A percentile compares a stretch with the other conserved stretches of the same genome.
Evolutionary conservation across 2,329 filamentous ascomycete species (phyloP).

Genomic region (Stylonectria norvegica): DNA sequence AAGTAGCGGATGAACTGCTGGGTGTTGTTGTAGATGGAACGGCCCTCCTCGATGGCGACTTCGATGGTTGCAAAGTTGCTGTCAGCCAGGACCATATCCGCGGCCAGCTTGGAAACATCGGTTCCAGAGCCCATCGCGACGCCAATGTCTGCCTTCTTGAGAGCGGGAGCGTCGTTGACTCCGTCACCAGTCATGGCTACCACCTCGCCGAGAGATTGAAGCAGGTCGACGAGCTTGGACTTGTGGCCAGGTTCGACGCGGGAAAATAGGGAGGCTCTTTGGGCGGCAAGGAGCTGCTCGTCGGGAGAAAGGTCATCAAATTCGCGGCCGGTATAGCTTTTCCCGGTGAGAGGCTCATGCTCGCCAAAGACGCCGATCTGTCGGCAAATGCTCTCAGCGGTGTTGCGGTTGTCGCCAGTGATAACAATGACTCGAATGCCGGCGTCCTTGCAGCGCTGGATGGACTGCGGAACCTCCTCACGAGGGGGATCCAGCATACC

Average conservation of each 20-base stretch:
- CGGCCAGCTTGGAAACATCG: constrained; percentile 92
- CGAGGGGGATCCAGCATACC: constrained; percentile 97
- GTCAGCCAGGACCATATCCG: constrained; percentile 97
- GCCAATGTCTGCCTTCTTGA: constrained; percentile 98
- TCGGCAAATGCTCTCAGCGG: constrained; percentile 94
- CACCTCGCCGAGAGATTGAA: constrained; percentile 88
- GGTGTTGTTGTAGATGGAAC: constrained; percentile 99
- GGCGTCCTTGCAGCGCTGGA: constrained; percentile 83
- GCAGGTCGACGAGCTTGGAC: constrained; percentile 93
- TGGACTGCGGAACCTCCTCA: constrained; percentile 82
- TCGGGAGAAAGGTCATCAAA: constrained; percentile 79
- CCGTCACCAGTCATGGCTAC: constrained; percentile 99
- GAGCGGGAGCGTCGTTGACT: constrained; percentile 93
- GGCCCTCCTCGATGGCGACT: constrained; percentile 90
- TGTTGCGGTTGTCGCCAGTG: constrained; percentile 96
- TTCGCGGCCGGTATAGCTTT: constrained; percentile 92
- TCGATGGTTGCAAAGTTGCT: constrained; percentile 99
- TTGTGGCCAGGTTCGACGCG: constrained; percentile 95
- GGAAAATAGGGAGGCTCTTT: constrained; percentile 86
- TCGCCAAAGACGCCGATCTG: constrained; percentile 90
- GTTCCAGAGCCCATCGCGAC: constrained; percentile 98
- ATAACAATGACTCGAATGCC: constrained; percentile 97
- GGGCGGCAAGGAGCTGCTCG: constrained; percentile 81
- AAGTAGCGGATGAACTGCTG: constrained; percentile 99
- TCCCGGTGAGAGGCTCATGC: constrained; percentile 78